Conservation (phyloP, 2,329 filamentous ascomycete species). For the Diplodia mutila region DNA sequence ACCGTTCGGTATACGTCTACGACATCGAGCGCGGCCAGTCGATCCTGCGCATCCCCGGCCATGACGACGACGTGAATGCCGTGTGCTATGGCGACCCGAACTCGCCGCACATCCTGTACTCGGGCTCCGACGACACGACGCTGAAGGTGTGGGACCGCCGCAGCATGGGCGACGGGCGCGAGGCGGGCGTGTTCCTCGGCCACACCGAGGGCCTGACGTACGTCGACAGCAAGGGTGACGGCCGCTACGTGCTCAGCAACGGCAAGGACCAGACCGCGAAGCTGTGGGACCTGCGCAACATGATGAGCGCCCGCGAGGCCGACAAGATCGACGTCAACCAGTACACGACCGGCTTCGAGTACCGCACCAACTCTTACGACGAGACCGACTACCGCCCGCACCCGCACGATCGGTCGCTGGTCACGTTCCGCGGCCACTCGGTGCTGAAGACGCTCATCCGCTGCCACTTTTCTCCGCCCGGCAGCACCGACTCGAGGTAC, state of each 20-base stretch:
- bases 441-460: slow-evolving; percentile 89
- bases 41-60: slow-evolving; percentile 75
- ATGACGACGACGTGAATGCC: slow-evolving; percentile 89
- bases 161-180: slow-evolving; percentile 63
- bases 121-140: slow-evolving; percentile 90
- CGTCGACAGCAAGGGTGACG: slow-evolving; percentile 81
- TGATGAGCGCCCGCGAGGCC: slow-evolving; percentile 73
- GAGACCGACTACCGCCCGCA: slow-evolving; percentile 71
- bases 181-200: slow-evolving; percentile 67
- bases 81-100: slow-evolving; percentile 91
- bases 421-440: slow-evolving; percentile 89
- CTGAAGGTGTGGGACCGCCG: slow-evolving; percentile 96
- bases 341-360: slow-evolving; percentile 71
- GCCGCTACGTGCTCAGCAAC: slow-evolving; percentile 88
- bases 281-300: slow-evolving; percentile 91
- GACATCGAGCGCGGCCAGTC: slow-evolving; percentile 82
- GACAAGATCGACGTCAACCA: slow-evolving; percentile 59
- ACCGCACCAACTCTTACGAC: slow-evolving; percentile 70
- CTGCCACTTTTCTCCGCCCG: slow-evolving; percentile 90
- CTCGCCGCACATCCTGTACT: slow-evolving; percentile 93
- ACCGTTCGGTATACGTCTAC: slow-evolving; percentile 81
- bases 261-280: slow-evolving; percentile 98
- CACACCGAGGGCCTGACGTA: slow-evolving; percentile 69
- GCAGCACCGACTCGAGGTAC: slow-evolving; percentile 84
- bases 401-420: slow-evolving; percentile 84